These are phyloP conservation scores for Trichosporon inkin DNA, from an alignment of 1,284 basidiomycete genomes.

Conservation along the genomic window DNA sequence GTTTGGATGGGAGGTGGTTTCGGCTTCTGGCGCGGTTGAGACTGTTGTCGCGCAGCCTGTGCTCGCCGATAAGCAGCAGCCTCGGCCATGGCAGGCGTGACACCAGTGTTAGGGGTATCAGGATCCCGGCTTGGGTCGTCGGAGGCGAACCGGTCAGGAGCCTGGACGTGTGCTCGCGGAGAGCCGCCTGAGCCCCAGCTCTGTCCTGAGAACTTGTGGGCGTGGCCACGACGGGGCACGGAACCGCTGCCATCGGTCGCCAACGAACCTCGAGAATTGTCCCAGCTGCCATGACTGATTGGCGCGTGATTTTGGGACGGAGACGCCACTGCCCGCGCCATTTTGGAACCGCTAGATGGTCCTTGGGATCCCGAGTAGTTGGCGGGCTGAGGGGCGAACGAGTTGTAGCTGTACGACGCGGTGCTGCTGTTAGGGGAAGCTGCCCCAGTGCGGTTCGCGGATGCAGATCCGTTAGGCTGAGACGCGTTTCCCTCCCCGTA, in stretches of 20 bases:
- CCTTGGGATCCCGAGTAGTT: not conserved
- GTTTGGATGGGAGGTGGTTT: not conserved
- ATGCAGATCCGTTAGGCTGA: conserved; percentile 3
- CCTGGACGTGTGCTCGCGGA: conserved; percentile 6
- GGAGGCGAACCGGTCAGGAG: conserved; percentile 1
- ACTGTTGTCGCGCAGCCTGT: not conserved
- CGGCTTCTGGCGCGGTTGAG: conserved; percentile 7
- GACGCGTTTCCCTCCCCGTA: not conserved
- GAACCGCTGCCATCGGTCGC: not conserved
- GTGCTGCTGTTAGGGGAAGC: conserved; percentile 4
- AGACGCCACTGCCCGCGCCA: not conserved
- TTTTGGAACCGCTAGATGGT: not conserved
- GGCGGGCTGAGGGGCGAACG: not conserved
- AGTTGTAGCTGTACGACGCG: conserved; percentile 2
- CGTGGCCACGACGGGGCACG: not conserved
- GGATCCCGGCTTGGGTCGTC: conserved; percentile 2
- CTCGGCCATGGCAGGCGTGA: conserved; percentile 6
- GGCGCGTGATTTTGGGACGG: conserved; percentile 4
- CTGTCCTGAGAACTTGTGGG: conserved; percentile 7
- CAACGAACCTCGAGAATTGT: conserved; percentile 2
- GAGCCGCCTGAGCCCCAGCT: conserved; percentile 3
- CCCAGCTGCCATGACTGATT: not conserved
- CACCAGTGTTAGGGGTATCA: conserved; percentile 2
- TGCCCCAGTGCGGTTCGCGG: not conserved
- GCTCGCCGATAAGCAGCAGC: conserved; percentile 2